Evolutionary conservation across 441 rosid species (phyloP).

Genomic region (Gossypium trilobum): DNA sequence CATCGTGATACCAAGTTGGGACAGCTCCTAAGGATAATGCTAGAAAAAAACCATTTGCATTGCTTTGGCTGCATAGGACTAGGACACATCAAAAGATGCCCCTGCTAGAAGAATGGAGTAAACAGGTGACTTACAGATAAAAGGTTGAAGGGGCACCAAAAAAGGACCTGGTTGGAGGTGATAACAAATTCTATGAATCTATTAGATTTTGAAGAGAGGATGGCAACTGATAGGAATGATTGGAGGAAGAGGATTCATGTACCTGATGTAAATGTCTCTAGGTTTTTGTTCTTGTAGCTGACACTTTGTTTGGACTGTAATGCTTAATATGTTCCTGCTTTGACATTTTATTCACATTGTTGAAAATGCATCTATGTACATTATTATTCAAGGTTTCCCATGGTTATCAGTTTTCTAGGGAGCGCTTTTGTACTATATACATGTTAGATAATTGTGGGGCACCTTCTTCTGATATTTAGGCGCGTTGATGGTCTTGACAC

Average conservation of each 20-base stretch:
- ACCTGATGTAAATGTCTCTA: not conserved
- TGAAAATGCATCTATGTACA: not conserved
- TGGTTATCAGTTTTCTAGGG: not conserved
- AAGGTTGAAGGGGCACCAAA: not conserved
- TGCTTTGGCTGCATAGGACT: not conserved
- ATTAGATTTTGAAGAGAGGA: not conserved
- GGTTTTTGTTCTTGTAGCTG: not conserved
- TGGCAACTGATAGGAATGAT: not conserved
- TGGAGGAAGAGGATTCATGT: not conserved
- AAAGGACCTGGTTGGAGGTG: not conserved
- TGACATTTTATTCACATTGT: slow-evolving; percentile 1
- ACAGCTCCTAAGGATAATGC: not conserved
- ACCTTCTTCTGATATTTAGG: slow-evolving; percentile 34
- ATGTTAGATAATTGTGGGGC: slow-evolving; percentile 6
- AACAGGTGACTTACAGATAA: not conserved
- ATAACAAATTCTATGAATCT: not conserved
- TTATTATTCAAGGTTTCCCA: not conserved
- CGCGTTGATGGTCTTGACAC: slow-evolving; percentile 85
- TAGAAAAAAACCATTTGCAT: not conserved
- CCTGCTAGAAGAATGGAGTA: not conserved
- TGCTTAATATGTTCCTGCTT: not conserved
- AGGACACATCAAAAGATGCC: not conserved
- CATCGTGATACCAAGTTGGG: not conserved
- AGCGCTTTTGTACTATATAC: not conserved
- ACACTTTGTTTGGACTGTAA: not conserved